Evolutionary conservation across 1,284 basidiomycete species (phyloP).

Genomic region (Trametes polyzona): DNA sequence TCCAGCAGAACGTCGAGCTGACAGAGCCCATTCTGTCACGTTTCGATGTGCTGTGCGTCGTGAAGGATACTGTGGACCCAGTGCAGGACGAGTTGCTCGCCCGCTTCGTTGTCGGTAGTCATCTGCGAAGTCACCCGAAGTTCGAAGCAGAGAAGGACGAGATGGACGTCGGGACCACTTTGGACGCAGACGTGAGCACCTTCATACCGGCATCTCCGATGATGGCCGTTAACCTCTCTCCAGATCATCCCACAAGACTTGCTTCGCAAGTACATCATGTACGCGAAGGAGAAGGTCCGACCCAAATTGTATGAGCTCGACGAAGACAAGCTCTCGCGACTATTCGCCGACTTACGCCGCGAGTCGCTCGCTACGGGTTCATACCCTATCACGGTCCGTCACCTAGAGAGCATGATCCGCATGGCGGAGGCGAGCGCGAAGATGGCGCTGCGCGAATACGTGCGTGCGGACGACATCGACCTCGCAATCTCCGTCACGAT

Average conservation of each 20-base stretch:
- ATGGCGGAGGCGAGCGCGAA: slow-evolving; percentile 99
- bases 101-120: slow-evolving; percentile 96
- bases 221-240: neutral
- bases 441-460: slow-evolving; percentile 97
- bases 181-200: slow-evolving; percentile 91
- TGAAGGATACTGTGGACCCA: slow-evolving; percentile 97
- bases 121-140: slow-evolving; percentile 91
- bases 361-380: slow-evolving; percentile 97
- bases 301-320: slow-evolving; percentile 96
- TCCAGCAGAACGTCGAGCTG: slow-evolving; percentile 98
- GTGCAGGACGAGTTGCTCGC: slow-evolving; percentile 97
- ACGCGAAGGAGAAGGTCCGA: slow-evolving; percentile 89
- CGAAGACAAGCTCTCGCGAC: slow-evolving; percentile 92
- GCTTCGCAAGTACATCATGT: slow-evolving; percentile 99
- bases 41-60: slow-evolving; percentile 97
- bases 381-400: slow-evolving; percentile 97
- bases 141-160: slow-evolving; percentile 88
- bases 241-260: slow-evolving; percentile 94
- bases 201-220: slow-evolving; percentile 8
- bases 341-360: slow-evolving; percentile 96
- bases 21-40: slow-evolving; percentile 99
- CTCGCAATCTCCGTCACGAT: slow-evolving; percentile 96
- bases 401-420: slow-evolving; percentile 98
- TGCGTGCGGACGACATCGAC: slow-evolving; percentile 96
- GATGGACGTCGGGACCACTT: slow-evolving; percentile 84